These are phyloP conservation scores for Solanum gracilifrons DNA, from an alignment of 257 asterid genomes.

Conservation along the genomic window DNA sequence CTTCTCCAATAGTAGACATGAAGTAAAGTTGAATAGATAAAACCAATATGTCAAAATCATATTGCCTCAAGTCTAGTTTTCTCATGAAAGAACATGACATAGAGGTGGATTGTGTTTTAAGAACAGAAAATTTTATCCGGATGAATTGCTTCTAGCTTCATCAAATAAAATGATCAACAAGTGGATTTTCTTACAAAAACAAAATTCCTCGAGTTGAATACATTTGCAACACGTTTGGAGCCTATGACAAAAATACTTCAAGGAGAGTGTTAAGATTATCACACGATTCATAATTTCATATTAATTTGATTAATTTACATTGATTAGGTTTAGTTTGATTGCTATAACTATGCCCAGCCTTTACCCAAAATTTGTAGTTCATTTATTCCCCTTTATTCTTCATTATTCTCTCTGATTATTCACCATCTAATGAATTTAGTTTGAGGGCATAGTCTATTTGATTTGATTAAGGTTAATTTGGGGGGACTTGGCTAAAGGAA, in stretches of 20 bases:
- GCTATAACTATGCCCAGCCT: background rate
- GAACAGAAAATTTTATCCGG: background rate
- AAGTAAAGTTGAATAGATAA: background rate
- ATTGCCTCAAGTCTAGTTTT: background rate
- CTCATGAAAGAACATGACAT: background rate
- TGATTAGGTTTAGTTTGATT: background rate
- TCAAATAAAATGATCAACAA: background rate
- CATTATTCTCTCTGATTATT: background rate
- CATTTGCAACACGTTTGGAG: background rate
- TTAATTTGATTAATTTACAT: background rate
- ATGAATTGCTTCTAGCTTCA: background rate
- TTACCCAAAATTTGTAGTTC: background rate
- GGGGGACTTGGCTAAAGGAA: background rate
- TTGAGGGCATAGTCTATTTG: background rate
- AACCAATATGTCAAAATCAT: background rate
- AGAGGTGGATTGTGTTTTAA: background rate
- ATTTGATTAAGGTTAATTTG: background rate
- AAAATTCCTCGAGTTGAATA: background rate
- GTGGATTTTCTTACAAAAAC: background rate
- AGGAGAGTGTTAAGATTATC: background rate
- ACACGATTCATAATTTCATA: background rate
- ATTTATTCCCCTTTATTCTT: background rate
- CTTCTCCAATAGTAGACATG: background rate
- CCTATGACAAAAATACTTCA: background rate
- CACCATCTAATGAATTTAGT: background rate